Conservation (phyloP, 345 rosid genomes). For the Eucalyptus microcorys region DNA sequence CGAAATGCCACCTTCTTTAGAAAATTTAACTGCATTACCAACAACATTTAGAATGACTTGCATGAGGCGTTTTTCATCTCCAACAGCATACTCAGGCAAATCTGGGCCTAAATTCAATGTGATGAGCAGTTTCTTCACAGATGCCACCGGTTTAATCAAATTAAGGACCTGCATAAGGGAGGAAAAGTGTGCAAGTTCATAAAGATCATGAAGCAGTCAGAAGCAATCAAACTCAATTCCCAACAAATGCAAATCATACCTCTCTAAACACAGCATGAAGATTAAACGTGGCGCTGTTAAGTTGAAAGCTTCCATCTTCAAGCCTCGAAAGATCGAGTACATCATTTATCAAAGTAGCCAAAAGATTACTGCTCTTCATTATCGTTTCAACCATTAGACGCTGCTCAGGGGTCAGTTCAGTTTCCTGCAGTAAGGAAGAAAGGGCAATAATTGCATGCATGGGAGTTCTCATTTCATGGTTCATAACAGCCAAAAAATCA, state of each 20-base stretch:
- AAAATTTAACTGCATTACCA: conserved; percentile 95
- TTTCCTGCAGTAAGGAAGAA: conserved; percentile 95
- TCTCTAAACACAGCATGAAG: conserved; percentile 65
- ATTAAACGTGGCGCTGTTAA: conserved; percentile 62
- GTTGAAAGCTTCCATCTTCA: conserved; percentile 98
- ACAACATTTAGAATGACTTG: conserved; percentile 79
- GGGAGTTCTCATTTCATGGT: conserved; percentile 98
- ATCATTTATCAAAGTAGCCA: conserved; percentile 87
- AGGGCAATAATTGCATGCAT: conserved; percentile 98
- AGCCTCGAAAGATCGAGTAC: conserved; percentile 96
- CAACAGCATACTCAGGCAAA: conserved; percentile 74
- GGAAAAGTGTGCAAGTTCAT: background rate
- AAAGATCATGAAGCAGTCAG: background rate
- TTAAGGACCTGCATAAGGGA: conserved; percentile 54
- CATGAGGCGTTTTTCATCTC: conserved; percentile 91
- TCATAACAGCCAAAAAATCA: conserved; percentile 98
- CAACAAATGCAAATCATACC: conserved; percentile 21
- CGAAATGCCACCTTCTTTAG: conserved; percentile 74
- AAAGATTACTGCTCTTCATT: conserved; percentile 82
- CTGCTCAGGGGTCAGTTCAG: conserved; percentile 89
- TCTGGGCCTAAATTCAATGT: conserved; percentile 73
- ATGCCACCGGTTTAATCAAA: conserved; percentile 85
- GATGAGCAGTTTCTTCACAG: conserved; percentile 67
- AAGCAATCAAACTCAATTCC: background rate
- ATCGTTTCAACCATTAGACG: conserved; percentile 95